phyloP scores from a whole-genome alignment of 108 stramenopile species.

The Hondaea fermentalgiana region DNA sequence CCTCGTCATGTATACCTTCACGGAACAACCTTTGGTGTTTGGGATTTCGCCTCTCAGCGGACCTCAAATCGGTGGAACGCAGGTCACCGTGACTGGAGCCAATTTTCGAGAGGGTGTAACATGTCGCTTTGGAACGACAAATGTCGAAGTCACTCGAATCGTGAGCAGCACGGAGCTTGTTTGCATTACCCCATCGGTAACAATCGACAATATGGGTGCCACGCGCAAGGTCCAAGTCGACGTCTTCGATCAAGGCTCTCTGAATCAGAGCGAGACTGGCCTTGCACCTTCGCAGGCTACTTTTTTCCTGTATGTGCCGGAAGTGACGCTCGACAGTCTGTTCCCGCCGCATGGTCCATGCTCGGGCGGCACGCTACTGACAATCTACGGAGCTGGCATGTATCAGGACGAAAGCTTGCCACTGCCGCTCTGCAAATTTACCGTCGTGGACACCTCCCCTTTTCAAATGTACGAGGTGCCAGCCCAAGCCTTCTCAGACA shows the following conservation, averaged over 20 bases:
- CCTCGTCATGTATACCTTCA: not conserved
- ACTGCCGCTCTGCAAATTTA: too few species aligned
- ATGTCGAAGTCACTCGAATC: not conserved
- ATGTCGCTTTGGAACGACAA: not conserved
- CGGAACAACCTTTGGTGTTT: not conserved
- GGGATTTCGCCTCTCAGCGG: not conserved
- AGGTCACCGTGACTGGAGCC: not conserved
- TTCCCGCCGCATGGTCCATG: constrained; percentile 50
- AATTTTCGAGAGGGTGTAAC: not conserved
- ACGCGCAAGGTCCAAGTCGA: not conserved
- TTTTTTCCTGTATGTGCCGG: constrained; percentile 47
- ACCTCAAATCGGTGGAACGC: not conserved
- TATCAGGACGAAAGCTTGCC: too few species aligned
- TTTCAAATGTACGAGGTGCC: too few species aligned
- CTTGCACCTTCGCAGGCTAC: not conserved
- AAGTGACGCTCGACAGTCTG: constrained; percentile 39
- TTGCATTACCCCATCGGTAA: not conserved
- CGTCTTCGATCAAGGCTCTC: too few species aligned
- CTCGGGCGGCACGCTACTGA: constrained; percentile 51
- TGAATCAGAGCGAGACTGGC: too few species aligned
- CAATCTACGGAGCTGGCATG: constrained; percentile 35
- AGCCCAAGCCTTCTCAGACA: not conserved
- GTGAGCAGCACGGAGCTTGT: not conserved
- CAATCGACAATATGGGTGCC: not conserved
- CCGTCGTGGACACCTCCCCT: too few species aligned